Evolutionary conservation across 192 early-diverging fungal species (phyloP), one percentile per base, ranked within the genome.

Genomic region (Coemansia sp.): DNA sequence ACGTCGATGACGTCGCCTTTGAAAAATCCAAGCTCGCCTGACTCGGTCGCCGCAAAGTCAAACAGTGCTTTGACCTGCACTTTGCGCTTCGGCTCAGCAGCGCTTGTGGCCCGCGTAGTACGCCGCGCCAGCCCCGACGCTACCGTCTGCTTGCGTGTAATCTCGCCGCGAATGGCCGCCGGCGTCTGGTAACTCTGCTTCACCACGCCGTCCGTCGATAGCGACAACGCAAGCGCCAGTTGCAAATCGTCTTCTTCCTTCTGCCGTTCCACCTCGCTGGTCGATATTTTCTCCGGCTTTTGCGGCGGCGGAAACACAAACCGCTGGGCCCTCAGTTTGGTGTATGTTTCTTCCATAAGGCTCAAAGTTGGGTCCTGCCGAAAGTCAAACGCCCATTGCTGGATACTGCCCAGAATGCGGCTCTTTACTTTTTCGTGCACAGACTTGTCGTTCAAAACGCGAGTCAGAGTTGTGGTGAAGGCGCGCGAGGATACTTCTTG

Each of bases 171-270:
- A 22, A 81, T 81, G 15, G 65, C 77, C 0, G 68, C 64, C 5
- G 69, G 72, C 17, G 66, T 55, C 67, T 82, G 72, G 4, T 62
- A 47, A 2, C n/a, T 8, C 22, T 19, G 47, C 10, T 44, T 42
- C 15, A 40, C 12, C 19, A 9, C 22, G 12, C 37, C 62, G 17
- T 40, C 44, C 12, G 86, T 88, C 8, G 93, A 94, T 25, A 96
- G 76, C 2, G 94, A 96, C 47, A 98, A 71, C 4, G 93, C 94
- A 68, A 98, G 62, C 19, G 96, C 96, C 49, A 95, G 70, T 76
- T 98, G 91, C 50, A 96, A 68, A 38, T 98, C 94, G 21, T 98
- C 96, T 62, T 96, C 93, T 71, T 98, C 96, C 62, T 95, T 93
- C 64, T 93, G 88, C 60, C 88, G 91, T 42, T 92, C 91, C n/a